phyloP scores from a whole-genome alignment of 805 yeast species.

The Wickerhamomyces xylosicus region DNA sequence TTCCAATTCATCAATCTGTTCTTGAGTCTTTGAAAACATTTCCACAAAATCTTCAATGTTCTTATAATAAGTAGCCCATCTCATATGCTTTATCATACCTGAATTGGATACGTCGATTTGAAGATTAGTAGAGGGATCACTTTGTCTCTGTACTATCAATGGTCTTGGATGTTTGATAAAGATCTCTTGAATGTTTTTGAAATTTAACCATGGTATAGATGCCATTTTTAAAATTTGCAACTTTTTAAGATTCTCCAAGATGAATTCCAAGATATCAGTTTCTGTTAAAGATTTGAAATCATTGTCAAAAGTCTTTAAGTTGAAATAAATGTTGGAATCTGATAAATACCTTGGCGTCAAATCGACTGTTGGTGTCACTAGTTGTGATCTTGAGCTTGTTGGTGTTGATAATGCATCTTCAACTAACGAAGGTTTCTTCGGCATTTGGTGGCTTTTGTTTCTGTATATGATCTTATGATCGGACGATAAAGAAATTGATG shows the following conservation, averaged over 20 bases:
- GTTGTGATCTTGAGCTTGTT: not conserved
- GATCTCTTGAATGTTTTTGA: conserved; percentile 22
- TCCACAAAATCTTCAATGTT: not conserved
- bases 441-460: not conserved
- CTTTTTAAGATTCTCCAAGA: conserved; percentile 24
- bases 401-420: conserved; percentile 10
- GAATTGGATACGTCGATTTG: conserved; percentile 32
- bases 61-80: conserved; percentile 28
- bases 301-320: conserved; percentile 12
- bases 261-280: conserved; percentile 15
- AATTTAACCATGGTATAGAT: conserved; percentile 39
- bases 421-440: conserved; percentile 12
- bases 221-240: conserved; percentile 25
- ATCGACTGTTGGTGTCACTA: not conserved
- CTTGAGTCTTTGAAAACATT: not conserved
- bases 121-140: conserved; percentile 2
- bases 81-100: conserved; percentile 38
- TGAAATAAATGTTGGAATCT: conserved; percentile 17
- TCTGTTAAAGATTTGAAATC: conserved; percentile 13
- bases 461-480: conserved; percentile 45
- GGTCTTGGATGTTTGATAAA: conserved; percentile 16
- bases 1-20: not conserved
- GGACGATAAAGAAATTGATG: conserved; percentile 47
- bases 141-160: conserved; percentile 1
- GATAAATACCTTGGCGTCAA: conserved; percentile 7